phyloP scores from a whole-genome alignment of 2,329 filamentous ascomycete genomes.

The Aspergillus fumigatiaffinis region DNA sequence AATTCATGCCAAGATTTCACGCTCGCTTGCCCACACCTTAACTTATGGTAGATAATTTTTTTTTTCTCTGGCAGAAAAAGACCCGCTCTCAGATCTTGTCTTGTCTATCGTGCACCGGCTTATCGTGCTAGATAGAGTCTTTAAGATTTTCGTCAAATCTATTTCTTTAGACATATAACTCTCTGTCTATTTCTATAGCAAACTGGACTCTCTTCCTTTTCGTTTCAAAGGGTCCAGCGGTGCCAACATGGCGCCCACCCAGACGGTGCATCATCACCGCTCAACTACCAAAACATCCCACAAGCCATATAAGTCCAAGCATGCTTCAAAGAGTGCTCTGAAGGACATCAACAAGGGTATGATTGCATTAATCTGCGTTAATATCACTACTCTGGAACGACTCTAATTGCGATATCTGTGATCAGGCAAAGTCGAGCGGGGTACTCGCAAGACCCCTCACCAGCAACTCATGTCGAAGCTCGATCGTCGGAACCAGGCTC shows the following conservation, averaged over 20 bases:
- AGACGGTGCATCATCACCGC: constrained; percentile 71
- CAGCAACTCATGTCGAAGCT: constrained; percentile 98
- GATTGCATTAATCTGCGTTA: constrained; percentile 3
- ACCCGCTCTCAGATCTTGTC: not conserved
- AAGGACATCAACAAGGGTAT: constrained; percentile 81
- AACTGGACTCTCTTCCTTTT: constrained; percentile 63
- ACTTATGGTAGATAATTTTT: constrained; percentile 27
- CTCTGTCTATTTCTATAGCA: constrained; percentile 5
- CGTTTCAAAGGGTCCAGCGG: constrained; percentile 70
- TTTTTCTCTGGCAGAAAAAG: constrained; percentile 18
- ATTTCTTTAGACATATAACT: constrained; percentile 7
- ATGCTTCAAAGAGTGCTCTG: constrained; percentile 81
- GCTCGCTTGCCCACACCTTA: constrained; percentile 35
- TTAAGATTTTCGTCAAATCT: constrained; percentile 6
- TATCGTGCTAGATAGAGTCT: not conserved
- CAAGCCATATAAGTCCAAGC: constrained; percentile 89
- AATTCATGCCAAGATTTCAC: constrained; percentile 37
- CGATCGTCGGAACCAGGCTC: constrained; percentile 89
- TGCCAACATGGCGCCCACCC: constrained; percentile 69
- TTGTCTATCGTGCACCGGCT: not conserved
- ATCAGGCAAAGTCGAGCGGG: constrained; percentile 74
- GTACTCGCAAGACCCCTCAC: constrained; percentile 79
- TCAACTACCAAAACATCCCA: constrained; percentile 84
- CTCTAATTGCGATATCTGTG: constrained; percentile 6
- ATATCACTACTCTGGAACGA: not conserved